Conservation (phyloP, 495 filamentous ascomycete genomes). For the Chlorociboria aeruginascens region DNA sequence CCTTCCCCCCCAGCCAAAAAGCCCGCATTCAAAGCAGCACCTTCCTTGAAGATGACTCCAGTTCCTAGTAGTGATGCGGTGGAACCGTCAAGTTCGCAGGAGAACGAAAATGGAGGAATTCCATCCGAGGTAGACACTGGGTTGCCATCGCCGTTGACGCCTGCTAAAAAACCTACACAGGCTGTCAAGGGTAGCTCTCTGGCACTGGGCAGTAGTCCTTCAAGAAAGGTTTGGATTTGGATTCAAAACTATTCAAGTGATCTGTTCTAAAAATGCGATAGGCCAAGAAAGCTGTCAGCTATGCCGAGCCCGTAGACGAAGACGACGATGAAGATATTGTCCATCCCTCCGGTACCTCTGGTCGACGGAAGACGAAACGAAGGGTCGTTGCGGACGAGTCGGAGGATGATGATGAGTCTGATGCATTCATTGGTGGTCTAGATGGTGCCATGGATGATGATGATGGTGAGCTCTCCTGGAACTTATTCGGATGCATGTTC, state of each 20-base stretch:
- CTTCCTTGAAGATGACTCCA: slow-evolving; percentile 47
- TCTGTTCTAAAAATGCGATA: slow-evolving; percentile 4
- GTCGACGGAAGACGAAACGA: slow-evolving; percentile 21
- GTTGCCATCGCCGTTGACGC: slow-evolving; percentile 23
- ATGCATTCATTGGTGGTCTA: slow-evolving; percentile 41
- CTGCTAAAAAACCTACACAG: slow-evolving; percentile 28
- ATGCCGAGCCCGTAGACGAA: slow-evolving; percentile 50
- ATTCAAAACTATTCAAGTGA: neutral
- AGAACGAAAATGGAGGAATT: slow-evolving; percentile 28
- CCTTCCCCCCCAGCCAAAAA: slow-evolving; percentile 14
- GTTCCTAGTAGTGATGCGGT: slow-evolving; percentile 66
- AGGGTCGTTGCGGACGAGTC: slow-evolving; percentile 28
- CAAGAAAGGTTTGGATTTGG: slow-evolving; percentile 37
- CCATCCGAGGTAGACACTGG: slow-evolving; percentile 32
- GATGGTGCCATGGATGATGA: slow-evolving; percentile 47
- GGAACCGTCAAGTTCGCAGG: slow-evolving; percentile 44
- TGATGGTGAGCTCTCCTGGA: slow-evolving; percentile 30
- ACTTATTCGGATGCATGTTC: too few species aligned
- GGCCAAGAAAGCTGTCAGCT: slow-evolving; percentile 43
- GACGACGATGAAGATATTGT: slow-evolving; percentile 44
- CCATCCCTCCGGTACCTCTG: slow-evolving; percentile 32
- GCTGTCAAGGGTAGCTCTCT: slow-evolving; percentile 9
- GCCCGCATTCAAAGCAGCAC: slow-evolving; percentile 23
- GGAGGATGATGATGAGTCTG: slow-evolving; percentile 62
- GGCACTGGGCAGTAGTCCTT: slow-evolving; percentile 40